Evolutionary conservation across 139 green algal species (phyloP).

Genomic region (Closterium sp.): DNA sequence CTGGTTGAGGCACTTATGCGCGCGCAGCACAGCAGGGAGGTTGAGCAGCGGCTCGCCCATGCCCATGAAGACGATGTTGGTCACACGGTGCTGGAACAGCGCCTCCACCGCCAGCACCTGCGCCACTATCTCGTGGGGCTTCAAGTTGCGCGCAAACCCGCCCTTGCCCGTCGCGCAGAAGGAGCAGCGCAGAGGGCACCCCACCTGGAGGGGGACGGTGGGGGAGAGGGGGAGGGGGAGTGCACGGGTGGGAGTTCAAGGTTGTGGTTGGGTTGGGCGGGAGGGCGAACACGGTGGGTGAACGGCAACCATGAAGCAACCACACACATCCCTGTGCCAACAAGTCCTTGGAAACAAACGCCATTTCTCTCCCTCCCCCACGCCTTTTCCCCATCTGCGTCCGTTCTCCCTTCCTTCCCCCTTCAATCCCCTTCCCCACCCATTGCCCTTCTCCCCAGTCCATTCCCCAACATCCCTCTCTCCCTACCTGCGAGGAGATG

Average conservation of each 20-base stretch:
- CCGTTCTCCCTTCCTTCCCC: too few species aligned
- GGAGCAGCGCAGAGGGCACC: slow-evolving; percentile 94
- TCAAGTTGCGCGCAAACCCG: slow-evolving; percentile 91
- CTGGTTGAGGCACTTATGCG: slow-evolving; percentile 74
- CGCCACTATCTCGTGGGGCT: slow-evolving; percentile 87
- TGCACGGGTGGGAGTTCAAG: background rate
- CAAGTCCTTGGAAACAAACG: too few species aligned
- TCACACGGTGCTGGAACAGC: slow-evolving; percentile 69
- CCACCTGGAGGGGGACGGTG: slow-evolving; percentile 66
- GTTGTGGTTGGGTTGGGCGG: background rate
- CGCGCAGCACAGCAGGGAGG: slow-evolving; percentile 71
- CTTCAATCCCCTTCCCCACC: background rate
- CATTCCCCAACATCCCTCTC: too few species aligned
- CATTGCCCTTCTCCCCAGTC: background rate
- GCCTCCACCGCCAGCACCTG: slow-evolving; percentile 72
- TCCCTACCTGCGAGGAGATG: slow-evolving; percentile 91
- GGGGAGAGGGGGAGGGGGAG: background rate
- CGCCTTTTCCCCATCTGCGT: too few species aligned
- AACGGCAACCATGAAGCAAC: too few species aligned
- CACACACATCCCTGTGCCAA: too few species aligned
- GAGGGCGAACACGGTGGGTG: background rate
- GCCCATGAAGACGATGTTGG: slow-evolving; percentile 93
- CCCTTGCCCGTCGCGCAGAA: slow-evolving; percentile 98
- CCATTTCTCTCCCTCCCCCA: too few species aligned
- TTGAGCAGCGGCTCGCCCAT: slow-evolving; percentile 97